These are phyloP conservation scores for Dioscorea zingiberensis DNA, from an alignment of 106 monocot species.

Conservation along the genomic window DNA sequence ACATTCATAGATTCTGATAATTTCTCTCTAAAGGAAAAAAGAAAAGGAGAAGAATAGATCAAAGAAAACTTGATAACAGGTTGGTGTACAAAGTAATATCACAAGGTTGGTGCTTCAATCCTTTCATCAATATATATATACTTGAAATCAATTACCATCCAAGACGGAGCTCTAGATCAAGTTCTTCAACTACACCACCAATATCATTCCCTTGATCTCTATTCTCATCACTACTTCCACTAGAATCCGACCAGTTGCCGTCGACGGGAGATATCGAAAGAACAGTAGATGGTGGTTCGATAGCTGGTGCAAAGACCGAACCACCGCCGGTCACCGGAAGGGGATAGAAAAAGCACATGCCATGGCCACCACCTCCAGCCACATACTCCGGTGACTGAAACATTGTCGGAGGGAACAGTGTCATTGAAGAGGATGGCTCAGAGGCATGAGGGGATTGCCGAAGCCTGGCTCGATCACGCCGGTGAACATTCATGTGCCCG, in stretches of 20 bases:
- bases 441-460: background rate
- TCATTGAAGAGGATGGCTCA: background rate
- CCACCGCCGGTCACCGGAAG: background rate
- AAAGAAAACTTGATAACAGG: no score
- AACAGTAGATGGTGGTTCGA: no score
- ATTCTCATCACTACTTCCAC: background rate
- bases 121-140: no score
- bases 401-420: no score
- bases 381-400: background rate
- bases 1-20: no score
- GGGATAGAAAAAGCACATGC: background rate
- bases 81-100: no score
- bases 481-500: conserved; percentile 43
- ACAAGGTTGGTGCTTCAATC: no score
- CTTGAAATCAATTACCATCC: background rate
- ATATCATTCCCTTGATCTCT: no score
- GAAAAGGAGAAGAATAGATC: no score
- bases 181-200: background rate
- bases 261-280: background rate
- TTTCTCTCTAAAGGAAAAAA: no score
- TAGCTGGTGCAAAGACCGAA: no score
- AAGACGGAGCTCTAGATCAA: background rate
- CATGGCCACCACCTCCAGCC: background rate
- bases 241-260: background rate
- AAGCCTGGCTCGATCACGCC: background rate